Evolutionary conservation across 495 filamentous ascomycete species (phyloP), one percentile per base, ranked within the genome.

Genomic region (Darksidea phi): DNA sequence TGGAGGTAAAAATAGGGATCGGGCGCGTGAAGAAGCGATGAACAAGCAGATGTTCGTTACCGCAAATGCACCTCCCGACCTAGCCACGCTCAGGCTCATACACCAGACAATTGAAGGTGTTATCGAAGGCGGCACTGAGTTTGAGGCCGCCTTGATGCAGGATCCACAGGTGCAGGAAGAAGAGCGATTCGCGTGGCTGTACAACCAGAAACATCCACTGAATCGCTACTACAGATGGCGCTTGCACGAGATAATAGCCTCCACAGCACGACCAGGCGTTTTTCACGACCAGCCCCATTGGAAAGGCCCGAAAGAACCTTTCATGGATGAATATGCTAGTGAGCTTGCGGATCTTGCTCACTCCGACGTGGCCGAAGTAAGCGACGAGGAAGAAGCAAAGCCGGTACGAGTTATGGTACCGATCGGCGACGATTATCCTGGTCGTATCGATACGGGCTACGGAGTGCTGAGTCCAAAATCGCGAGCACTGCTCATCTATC

Each of bases 161-260:
- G 79, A 86, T 17, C 85, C 84, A 0, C 84, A 88, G 37, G 88
- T 97, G 1, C 89, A 93, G 63, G 78, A 74, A 23, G 88, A 96
- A 37, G 88, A 93, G 65, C 91, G 86, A 69, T 99, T 91, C 86
- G 88, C 90, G 0, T 99, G 90, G 88, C 73, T 99, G 2, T 99
- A 88, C 87, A 88, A 99, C 73, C 79, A 93, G 25, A 80, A 90
- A 48, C 90, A 88, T 65, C 74, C 84, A 50, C 87, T 85, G 6
- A 89, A 88, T 6, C 81, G 92, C 4, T 97, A 88, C 76, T 97
- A 96, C 73, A 84, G 91, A 11, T 96, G 89, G 88, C 86, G 88
- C 53, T 21, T 97, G 90, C 53, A 49, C 73, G 25, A 61, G 37
- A 18, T 63, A 3, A 4, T 43, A 43, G 15, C 41, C 3, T 43